phyloP scores from a whole-genome alignment of 345 rosid species.

The Eucalyptus cloeziana region DNA sequence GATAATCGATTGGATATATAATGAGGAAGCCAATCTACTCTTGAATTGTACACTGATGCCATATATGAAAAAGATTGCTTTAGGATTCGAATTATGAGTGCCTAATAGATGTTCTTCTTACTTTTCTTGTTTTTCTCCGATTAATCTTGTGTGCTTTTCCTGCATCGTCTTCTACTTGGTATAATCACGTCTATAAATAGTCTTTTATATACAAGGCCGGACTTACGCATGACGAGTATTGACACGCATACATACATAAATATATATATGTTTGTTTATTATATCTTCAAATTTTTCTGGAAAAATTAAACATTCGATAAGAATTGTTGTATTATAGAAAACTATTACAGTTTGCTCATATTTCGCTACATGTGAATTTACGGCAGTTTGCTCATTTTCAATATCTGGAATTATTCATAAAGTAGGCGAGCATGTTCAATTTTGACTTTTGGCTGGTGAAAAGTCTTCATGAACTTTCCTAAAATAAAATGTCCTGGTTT shows the following conservation, averaged over 20 bases:
- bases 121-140: background rate
- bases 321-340: background rate
- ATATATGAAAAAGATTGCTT: background rate
- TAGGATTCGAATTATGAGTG: background rate
- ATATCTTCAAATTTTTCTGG: background rate
- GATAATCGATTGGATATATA: too few relatives aligned
- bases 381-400: background rate
- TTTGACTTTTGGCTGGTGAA: background rate
- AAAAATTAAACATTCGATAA: background rate
- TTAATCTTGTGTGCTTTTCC: background rate
- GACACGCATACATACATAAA: too few relatives aligned
- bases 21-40: too few relatives aligned
- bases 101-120: background rate
- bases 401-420: background rate
- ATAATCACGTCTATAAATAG: background rate
- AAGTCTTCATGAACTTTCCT: background rate
- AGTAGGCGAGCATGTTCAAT: background rate
- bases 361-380: background rate
- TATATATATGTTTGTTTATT: too few relatives aligned
- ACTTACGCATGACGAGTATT: too few relatives aligned
- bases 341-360: too few relatives aligned
- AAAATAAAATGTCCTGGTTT: background rate
- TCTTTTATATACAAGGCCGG: too few relatives aligned
- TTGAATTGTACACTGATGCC: background rate
- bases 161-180: background rate